These are phyloP conservation scores for Syncephalastrum contaminatum DNA, from an alignment of 371 early-diverging fungal genomes.

Conservation along the genomic window DNA sequence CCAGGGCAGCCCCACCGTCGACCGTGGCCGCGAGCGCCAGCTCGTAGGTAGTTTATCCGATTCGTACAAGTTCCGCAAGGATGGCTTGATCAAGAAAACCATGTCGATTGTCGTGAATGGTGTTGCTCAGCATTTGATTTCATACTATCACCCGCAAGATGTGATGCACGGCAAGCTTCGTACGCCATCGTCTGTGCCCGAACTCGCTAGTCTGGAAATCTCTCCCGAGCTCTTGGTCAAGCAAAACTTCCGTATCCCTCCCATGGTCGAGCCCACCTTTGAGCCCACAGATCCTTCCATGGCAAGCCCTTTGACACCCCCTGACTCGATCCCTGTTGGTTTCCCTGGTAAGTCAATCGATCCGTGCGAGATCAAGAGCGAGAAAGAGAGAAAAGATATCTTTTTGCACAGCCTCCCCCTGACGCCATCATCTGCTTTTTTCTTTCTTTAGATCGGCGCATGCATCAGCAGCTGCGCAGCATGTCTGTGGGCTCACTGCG, in stretches of 20 bases:
- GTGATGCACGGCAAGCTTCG: conserved; percentile 56
- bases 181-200: conserved; percentile 60
- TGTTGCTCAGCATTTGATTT: conserved; percentile 80
- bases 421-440: background rate
- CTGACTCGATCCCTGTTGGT: conserved; percentile 17
- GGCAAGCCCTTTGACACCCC: conserved; percentile 15
- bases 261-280: conserved; percentile 45
- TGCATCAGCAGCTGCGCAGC: conserved; percentile 32
- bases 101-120: conserved; percentile 82
- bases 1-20: conserved; percentile 24
- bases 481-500: conserved; percentile 45
- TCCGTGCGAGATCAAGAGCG: background rate
- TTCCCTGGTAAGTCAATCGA: conserved; percentile 25
- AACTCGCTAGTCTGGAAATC: conserved; percentile 57
- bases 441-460: conserved; percentile 10
- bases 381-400: background rate
- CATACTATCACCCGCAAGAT: conserved; percentile 81
- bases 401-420: background rate
- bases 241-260: conserved; percentile 64
- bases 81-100: conserved; percentile 86
- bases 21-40: conserved; percentile 48
- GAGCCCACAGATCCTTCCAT: conserved; percentile 21
- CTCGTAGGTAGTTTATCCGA: conserved; percentile 63
- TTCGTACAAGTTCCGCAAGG: conserved; percentile 73
- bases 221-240: conserved; percentile 59